These are phyloP conservation scores for Thuidium tamariscinum DNA, from an alignment of 225 moss, liverwort and hornwort genomes.

Conservation along the genomic window DNA sequence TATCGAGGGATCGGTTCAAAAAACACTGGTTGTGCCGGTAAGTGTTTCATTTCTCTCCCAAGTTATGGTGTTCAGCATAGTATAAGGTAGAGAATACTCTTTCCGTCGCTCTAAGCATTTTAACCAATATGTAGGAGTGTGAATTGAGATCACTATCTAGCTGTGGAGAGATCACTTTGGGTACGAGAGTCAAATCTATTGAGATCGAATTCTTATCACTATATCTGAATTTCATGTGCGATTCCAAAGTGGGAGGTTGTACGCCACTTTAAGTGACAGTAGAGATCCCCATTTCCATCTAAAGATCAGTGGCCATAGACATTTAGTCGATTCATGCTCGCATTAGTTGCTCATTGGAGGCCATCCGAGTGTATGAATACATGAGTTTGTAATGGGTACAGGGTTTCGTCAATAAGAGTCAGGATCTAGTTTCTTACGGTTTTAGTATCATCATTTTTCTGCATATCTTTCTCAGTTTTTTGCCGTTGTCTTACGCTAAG, in stretches of 20 bases:
- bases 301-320: not conserved
- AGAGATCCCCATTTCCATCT: not conserved
- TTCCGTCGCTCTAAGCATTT: not conserved
- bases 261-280: not conserved
- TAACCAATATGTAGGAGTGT: not conserved
- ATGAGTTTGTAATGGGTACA: not conserved
- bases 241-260: not conserved
- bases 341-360: not conserved
- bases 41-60: not conserved
- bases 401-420: not conserved
- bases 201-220: not conserved
- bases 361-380: not conserved
- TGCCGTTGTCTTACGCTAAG: not conserved
- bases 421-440: not conserved
- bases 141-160: not conserved
- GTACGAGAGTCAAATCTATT: not conserved
- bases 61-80: not conserved
- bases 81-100: not conserved
- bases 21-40: constrained; percentile 29
- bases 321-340: not conserved
- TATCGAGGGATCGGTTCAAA: not conserved
- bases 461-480: not conserved
- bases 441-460: not conserved
- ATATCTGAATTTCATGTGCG: not conserved
- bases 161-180: not conserved